Conservation (phyloP, 148 eudicot genomes). For the Rhododendron vialii region DNA sequence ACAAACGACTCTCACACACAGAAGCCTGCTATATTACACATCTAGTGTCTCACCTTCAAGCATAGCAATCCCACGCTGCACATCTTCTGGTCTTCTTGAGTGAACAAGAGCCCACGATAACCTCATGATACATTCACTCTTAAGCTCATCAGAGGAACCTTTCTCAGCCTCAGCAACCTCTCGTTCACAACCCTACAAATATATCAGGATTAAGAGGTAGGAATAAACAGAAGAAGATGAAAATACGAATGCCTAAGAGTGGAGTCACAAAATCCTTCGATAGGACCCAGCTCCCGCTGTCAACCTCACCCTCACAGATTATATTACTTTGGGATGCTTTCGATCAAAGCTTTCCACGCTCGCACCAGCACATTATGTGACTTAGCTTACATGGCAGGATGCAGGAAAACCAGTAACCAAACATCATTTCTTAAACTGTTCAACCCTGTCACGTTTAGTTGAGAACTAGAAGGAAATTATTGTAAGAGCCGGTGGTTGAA, state of each 20-base stretch:
- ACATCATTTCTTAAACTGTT: not conserved
- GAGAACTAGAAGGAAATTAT: not conserved
- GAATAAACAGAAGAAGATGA: not conserved
- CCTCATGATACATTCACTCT: slow-evolving; percentile 32
- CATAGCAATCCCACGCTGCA: slow-evolving; percentile 43
- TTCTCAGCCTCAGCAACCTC: slow-evolving; percentile 43
- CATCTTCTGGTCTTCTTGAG: slow-evolving; percentile 38
- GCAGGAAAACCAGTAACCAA: not conserved
- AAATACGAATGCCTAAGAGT: not conserved
- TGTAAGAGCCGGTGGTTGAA: not conserved
- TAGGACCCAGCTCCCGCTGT: not conserved
- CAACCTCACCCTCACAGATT: not conserved
- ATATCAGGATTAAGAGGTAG: not conserved
- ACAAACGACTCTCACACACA: not conserved
- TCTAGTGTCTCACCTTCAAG: slow-evolving; percentile 27
- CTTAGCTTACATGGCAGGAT: not conserved
- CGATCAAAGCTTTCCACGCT: not conserved
- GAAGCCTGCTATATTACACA: not conserved
- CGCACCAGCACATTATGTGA: not conserved
- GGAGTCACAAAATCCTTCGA: not conserved
- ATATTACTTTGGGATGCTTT: not conserved
- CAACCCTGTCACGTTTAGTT: not conserved
- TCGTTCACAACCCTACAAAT: slow-evolving; percentile 37
- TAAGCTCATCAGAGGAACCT: slow-evolving; percentile 25
- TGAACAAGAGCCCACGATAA: slow-evolving; percentile 49